Percentiles rank a stretch among this genome's conserved stretches.
Evolutionary conservation across 805 yeast species (phyloP).

Genomic region (Gaillardinia entomophila): DNA sequence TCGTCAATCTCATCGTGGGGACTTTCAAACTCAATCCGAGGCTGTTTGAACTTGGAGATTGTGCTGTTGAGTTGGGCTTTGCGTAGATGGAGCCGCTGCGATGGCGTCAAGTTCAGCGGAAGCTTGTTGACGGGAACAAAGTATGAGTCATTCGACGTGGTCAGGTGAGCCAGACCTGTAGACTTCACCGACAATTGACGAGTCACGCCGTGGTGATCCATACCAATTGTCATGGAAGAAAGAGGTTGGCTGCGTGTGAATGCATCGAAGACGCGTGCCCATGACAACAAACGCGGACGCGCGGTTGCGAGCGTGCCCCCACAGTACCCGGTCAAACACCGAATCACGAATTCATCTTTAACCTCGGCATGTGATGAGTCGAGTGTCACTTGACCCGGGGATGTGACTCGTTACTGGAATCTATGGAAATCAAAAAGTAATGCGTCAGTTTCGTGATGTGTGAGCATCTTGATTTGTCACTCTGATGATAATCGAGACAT

Average conservation of each 20-base stretch:
- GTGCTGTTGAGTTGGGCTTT: slow-evolving; percentile 18
- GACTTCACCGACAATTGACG: slow-evolving; percentile 2
- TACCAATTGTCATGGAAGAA: background rate
- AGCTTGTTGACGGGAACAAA: slow-evolving; percentile 16
- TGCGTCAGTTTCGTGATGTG: too few relatives aligned
- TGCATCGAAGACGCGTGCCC: too few relatives aligned
- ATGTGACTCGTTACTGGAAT: too few relatives aligned
- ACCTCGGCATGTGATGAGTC: too few relatives aligned
- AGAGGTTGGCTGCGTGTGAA: background rate
- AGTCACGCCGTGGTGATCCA: background rate
- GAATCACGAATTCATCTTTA: too few relatives aligned
- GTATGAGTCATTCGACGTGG: slow-evolving; percentile 6
- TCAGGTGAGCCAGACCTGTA: slow-evolving; percentile 2
- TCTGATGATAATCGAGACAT: too few relatives aligned
- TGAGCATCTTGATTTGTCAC: too few relatives aligned
- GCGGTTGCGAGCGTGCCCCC: too few relatives aligned
- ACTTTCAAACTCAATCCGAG: background rate
- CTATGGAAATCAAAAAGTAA: too few relatives aligned
- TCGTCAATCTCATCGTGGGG: slow-evolving; percentile 33
- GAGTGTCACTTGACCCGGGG: too few relatives aligned
- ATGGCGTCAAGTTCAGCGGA: slow-evolving; percentile 22
- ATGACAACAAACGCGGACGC: too few relatives aligned
- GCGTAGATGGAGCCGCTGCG: slow-evolving; percentile 22
- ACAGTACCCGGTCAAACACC: too few relatives aligned
- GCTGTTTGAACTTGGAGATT: slow-evolving; percentile 13